Evolutionary conservation across 345 rosid species (phyloP).

Genomic region (Psidium guajava): DNA sequence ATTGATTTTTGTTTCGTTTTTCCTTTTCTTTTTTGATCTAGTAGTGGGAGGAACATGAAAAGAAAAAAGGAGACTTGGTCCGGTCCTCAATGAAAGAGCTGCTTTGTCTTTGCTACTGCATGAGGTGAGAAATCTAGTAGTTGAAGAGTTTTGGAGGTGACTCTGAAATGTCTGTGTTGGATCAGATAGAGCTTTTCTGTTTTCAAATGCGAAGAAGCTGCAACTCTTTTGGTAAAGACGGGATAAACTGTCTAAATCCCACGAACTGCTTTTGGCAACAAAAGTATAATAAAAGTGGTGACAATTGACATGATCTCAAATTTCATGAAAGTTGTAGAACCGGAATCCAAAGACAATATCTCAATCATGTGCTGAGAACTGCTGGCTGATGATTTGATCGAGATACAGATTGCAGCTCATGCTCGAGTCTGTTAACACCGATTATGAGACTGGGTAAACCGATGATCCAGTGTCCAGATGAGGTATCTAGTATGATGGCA

Average conservation of each 20-base stretch:
- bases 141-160: background rate
- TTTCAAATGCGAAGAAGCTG: background rate
- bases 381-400: background rate
- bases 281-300: background rate
- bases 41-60: background rate
- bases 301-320: background rate
- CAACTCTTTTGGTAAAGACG: background rate
- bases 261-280: background rate
- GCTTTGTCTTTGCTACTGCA: background rate
- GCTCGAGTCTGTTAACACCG: background rate
- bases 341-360: background rate
- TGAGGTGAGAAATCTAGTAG: background rate
- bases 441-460: background rate
- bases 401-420: background rate
- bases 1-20: background rate
- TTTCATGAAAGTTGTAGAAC: background rate
- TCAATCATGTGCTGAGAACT: background rate
- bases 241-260: background rate
- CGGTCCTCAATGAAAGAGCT: background rate
- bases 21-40: too few relatives aligned
- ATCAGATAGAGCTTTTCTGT: background rate
- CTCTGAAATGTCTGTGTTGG: background rate
- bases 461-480: background rate
- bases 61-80: background rate
- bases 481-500: background rate